These are phyloP conservation scores for Coemansia sp. DNA, from an alignment of 371 early-diverging fungal species.

Conservation along the genomic window DNA sequence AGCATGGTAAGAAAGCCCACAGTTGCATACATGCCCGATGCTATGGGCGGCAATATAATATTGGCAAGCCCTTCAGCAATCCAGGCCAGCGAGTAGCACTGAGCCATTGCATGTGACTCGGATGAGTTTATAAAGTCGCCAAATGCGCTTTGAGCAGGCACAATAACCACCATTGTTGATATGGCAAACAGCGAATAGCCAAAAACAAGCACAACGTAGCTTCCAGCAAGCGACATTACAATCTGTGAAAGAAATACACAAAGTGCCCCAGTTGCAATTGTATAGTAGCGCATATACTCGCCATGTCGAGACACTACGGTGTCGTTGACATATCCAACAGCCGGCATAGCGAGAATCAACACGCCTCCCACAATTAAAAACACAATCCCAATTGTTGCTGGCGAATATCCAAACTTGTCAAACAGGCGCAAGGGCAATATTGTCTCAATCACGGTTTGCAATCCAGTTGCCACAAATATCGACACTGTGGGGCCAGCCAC, in stretches of 20 bases:
- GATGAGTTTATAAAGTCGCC: constrained; percentile 50
- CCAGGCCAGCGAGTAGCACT: constrained; percentile 48
- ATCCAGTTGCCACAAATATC: constrained; percentile 43
- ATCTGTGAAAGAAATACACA: constrained; percentile 21
- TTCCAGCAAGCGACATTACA: constrained; percentile 26
- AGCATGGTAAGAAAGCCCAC: constrained; percentile 39
- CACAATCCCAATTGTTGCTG: constrained; percentile 36
- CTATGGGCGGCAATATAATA: constrained; percentile 35
- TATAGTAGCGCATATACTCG: constrained; percentile 45
- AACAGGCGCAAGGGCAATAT: constrained; percentile 40
- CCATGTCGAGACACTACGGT: constrained; percentile 19
- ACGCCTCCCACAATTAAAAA: constrained; percentile 45
- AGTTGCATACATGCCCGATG: constrained; percentile 25
- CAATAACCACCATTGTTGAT: constrained; percentile 36
- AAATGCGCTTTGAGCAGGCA: constrained; percentile 49
- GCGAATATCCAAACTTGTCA: constrained; percentile 41
- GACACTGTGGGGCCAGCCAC: constrained; percentile 42
- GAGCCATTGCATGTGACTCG: constrained; percentile 40
- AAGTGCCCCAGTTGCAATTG: constrained; percentile 20
- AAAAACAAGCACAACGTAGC: constrained; percentile 29
- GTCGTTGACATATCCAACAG: constrained; percentile 34
- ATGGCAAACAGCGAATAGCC: constrained; percentile 42
- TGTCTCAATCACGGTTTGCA: constrained; percentile 46
- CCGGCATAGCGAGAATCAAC: constrained; percentile 43
- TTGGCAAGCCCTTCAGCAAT: constrained; percentile 47